Evolutionary conservation across 2,329 filamentous ascomycete genomes (phyloP).

Genomic region (Fusarium multiceps): DNA sequence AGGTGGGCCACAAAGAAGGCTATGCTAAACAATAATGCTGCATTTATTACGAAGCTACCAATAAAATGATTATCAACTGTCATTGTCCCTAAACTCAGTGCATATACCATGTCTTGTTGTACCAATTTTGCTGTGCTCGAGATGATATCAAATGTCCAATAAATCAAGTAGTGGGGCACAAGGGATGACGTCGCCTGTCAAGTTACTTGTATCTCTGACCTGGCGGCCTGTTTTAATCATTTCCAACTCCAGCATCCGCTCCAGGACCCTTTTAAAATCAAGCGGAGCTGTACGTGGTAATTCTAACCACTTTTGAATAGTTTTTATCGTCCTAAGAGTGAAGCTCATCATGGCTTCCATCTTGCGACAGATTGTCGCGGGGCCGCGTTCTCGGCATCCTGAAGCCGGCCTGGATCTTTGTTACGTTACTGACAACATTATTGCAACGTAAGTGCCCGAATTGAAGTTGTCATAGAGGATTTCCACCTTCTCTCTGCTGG

Average conservation of each 20-base stretch:
- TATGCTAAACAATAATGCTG: neutral
- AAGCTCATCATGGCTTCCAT: slow-evolving; percentile 71
- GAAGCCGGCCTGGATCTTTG: slow-evolving; percentile 93
- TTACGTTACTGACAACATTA: slow-evolving; percentile 88
- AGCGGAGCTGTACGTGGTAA: neutral
- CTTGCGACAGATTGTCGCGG: slow-evolving; percentile 90
- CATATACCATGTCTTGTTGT: neutral
- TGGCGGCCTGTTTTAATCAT: slow-evolving; percentile 13
- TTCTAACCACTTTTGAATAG: neutral
- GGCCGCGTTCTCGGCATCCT: slow-evolving; percentile 83
- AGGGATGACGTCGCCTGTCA: slow-evolving; percentile 41
- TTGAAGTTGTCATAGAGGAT: neutral
- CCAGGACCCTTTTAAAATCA: neutral
- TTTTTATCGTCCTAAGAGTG: neutral
- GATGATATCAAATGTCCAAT: slow-evolving; percentile 24
- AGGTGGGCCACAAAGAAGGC: neutral
- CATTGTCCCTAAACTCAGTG: neutral
- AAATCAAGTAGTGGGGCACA: slow-evolving; percentile 30
- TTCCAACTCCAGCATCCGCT: neutral
- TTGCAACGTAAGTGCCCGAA: slow-evolving; percentile 63
- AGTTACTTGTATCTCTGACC: slow-evolving; percentile 7
- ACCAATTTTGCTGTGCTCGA: neutral
- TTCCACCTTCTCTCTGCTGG: rapidly evolving
- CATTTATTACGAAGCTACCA: neutral
- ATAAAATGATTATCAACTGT: neutral